Base-by-base conservation (phyloP, 768 basidiomycete species). In the Boletus reticuloceps region DNA sequence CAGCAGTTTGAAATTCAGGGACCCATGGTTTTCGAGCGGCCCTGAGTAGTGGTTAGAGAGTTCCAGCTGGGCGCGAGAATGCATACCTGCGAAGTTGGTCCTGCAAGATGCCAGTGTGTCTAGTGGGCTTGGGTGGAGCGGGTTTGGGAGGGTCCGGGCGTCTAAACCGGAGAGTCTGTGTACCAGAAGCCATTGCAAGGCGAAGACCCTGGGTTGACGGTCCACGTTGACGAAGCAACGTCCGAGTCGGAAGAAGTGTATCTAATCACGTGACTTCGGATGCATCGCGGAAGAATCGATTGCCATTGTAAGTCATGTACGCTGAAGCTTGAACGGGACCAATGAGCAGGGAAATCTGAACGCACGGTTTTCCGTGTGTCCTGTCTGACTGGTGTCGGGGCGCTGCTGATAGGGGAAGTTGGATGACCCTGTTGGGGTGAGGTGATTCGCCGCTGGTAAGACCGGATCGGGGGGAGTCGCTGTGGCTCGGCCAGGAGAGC, bases 1-100 rank as follows among this genome's bases (percentile, higher is more conserved):
- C 76, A 6, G 94, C 97, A 7, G 89, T 75, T 36, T 86, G 88
- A 65, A 94, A 88, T 58, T 84, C 82, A 45, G 97, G 96, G 47
- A 81, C 82, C 86, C 91, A 93, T 80, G 93, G 92, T 37, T 83
- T 81, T 46, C 83, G 82, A 60, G 86, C 82, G 36, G 88, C 72
- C 67, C 88, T 90, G 50, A 17, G 50, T 6, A 17, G 12, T 43
- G 20, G 50, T 49, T 58, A 58, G 63, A 53, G 53, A 47, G 36
- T 50, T 25, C 47, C 43, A 47, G 54, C 32, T 16, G 4, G 50
- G 38, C 29, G 47, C 12, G 22, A 54, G 47, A 38, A 51, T n/a
- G 40, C 71, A 54, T 48, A 85, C 88, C 87, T 83, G 57, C 89
- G 82, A 54, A 91, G 78, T 64, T 88, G 86, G 62, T 93, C 90